A percentile compares a stretch with the other conserved stretches of the same genome.
Evolutionary conservation across 2,329 filamentous ascomycete species (phyloP).

Genomic region (Sarocladium kiliense): DNA sequence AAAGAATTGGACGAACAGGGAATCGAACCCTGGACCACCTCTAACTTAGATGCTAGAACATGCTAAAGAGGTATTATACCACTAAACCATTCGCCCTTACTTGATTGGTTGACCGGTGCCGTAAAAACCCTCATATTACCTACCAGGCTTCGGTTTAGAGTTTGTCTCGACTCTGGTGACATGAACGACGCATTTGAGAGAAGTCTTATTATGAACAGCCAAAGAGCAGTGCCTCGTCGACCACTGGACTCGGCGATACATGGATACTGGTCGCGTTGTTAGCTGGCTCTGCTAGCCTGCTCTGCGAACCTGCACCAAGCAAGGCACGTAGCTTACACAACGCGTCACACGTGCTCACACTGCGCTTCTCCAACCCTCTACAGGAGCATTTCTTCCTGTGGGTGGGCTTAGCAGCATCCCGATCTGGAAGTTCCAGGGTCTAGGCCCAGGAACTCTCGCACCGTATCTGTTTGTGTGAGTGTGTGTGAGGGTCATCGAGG

Average conservation of each 20-base stretch:
- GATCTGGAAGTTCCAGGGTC: background rate
- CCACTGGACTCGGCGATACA: no score
- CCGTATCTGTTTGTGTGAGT: no score
- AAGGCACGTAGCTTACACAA: background rate
- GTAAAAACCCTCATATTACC: background rate
- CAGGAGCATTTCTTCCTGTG: background rate
- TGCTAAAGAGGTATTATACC: conserved; percentile 9
- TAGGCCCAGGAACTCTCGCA: background rate
- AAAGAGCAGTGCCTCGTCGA: no score
- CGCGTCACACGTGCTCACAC: background rate
- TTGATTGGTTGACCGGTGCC: background rate
- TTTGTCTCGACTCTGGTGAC: no score
- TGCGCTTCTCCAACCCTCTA: background rate
- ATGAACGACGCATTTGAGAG: no score
- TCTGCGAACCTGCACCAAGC: background rate
- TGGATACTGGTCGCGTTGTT: no score
- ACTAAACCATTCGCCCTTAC: conserved; percentile 8
- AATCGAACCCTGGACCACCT: conserved; percentile 9
- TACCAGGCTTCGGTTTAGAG: background rate
- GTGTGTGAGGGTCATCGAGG: background rate
- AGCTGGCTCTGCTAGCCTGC: no score
- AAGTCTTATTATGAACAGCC: no score
- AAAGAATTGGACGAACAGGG: conserved; percentile 6
- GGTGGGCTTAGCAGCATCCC: background rate
- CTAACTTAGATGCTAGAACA: conserved; percentile 4